These are phyloP conservation scores for Flaveria ramosissima DNA, from an alignment of 129 eudicot genomes.

Conservation along the genomic window DNA sequence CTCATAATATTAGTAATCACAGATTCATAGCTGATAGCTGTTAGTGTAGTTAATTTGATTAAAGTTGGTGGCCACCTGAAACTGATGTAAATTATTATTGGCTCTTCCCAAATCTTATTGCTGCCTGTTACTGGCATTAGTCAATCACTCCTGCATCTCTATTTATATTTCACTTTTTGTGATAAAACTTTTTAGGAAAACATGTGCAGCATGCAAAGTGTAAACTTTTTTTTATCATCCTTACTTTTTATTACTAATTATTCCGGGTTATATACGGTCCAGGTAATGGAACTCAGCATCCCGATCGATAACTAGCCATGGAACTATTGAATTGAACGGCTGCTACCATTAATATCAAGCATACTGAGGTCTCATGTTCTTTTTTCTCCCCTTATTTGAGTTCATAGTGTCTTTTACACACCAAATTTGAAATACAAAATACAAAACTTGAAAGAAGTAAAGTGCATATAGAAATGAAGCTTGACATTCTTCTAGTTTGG, in stretches of 20 bases:
- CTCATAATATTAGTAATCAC: not conserved
- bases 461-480: conserved; percentile 20
- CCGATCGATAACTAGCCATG: conserved; percentile 39
- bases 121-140: not conserved
- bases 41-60: not conserved
- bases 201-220: not conserved
- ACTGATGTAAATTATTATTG: not conserved
- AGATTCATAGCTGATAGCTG: not conserved
- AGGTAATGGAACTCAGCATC: conserved; percentile 64
- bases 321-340: conserved; percentile 16
- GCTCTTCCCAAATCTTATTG: not conserved
- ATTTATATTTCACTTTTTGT: not conserved
- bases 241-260: conserved; percentile 12
- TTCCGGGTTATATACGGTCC: conserved; percentile 34
- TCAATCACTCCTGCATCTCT: not conserved
- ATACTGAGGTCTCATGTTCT: conserved; percentile 31
- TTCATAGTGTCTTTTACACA: conserved; percentile 24
- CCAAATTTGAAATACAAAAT: conserved; percentile 21
- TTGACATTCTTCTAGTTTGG: conserved; percentile 17
- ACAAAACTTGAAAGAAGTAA: conserved; percentile 8
- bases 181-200: not conserved
- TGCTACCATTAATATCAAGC: conserved; percentile 24
- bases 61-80: not conserved
- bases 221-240: not conserved
- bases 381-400: not conserved